These are phyloP conservation scores for Scopulariopsis brevicaulis DNA, from an alignment of 2,329 filamentous ascomycete genomes.

Conservation along the genomic window DNA sequence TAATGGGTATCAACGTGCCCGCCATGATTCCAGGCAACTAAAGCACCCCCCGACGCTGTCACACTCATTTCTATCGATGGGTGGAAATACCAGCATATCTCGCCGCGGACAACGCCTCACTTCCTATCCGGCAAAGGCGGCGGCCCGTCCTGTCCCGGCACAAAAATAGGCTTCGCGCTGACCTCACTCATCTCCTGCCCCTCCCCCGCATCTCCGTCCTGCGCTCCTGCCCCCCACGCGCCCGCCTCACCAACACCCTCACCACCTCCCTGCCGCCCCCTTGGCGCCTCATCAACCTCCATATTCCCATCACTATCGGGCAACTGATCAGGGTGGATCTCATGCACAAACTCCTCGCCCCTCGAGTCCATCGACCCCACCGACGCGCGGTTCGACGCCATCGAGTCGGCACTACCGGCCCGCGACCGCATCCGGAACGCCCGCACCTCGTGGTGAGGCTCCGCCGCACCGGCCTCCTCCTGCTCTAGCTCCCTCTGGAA, in stretches of 20 bases:
- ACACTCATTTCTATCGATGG: no score
- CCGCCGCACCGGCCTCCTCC: conserved; percentile 14
- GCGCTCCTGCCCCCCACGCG: background rate
- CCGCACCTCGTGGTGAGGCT: conserved; percentile 8
- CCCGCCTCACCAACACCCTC: background rate
- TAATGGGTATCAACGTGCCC: conserved; percentile 2
- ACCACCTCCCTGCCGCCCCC: background rate
- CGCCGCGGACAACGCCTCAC: background rate
- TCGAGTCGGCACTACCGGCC: conserved; percentile 20
- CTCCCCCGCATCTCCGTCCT: background rate
- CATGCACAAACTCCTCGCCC: conserved; percentile 7
- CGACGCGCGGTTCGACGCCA: conserved; percentile 21
- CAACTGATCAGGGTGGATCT: background rate
- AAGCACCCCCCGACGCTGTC: background rate
- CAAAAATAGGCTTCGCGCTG: conserved; percentile 3
- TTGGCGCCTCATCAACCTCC: background rate
- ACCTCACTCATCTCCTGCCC: conserved; percentile 5
- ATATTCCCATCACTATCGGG: background rate
- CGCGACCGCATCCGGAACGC: background rate
- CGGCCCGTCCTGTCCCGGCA: background rate
- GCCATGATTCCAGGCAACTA: background rate
- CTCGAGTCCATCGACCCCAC: conserved; percentile 10
- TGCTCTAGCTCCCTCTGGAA: conserved; percentile 37
- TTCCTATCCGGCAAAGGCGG: background rate
- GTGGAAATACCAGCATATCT: background rate